Evolutionary conservation across 345 rosid genomes (phyloP), one percentile per base, ranked within the genome.

Genomic region (Theobroma cacao): DNA sequence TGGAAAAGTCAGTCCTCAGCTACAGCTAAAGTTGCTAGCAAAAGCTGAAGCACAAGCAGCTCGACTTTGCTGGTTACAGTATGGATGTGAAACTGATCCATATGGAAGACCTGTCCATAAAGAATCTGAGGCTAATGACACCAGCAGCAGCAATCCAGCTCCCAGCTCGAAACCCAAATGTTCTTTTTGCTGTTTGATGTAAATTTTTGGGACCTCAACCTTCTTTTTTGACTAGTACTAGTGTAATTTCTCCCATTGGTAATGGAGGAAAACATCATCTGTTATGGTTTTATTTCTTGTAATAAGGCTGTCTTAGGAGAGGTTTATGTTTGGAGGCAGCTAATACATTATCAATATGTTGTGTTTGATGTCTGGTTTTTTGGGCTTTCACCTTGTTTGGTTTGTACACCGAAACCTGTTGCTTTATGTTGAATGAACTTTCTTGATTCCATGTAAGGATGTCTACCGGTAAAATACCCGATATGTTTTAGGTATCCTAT

Each of bases 41-140:
- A 38, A 20, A 65, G 70, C 70, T 38, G 70, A 65, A 38, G 70
- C 48, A 65, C n/a, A 36, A 13, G 69, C 45, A 63, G 70, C 48
- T 65, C 12, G 48, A 22, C 52, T 66, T 66, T 66, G 52, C 20
- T 66, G 72, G 52, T 24, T 66, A 22, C 15, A 40, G 5, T 66
- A 66, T 22, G 72, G 72, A 66, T 40, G 6, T 13, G 72, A 41
- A 40, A 8, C 11, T 22, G 72, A 66, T 66, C 33, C 48, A 11
- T 24, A 24, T 34, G 69, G 69, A 20, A 64, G 24, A 9, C 7
- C 11, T 33, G 43, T 34, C 3, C 26, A 64, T 40, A 22, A 66
- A 5, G 33, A 40, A 22, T 5, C 20, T 66, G 52, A 40, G 72
- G 52, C 33, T 22, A 24, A 40, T 17, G 72, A 13, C 10, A 41